Conservation (phyloP, 257 asterid species). For the Scutellaria galericulata region DNA sequence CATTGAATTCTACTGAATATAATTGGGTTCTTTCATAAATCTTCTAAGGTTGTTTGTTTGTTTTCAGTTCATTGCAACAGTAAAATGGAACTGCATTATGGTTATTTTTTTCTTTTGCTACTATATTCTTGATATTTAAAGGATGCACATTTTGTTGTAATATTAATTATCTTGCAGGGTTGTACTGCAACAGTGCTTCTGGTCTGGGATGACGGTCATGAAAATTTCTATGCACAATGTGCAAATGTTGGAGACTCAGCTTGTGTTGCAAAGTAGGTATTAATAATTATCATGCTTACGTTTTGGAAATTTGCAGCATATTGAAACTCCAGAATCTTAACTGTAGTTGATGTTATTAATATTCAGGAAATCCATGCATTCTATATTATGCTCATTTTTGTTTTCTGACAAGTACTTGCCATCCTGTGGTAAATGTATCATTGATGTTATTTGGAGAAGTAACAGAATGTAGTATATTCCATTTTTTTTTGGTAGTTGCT, state of each 20-base stretch:
- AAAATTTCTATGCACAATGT: constrained; percentile 77
- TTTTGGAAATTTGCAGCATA: constrained; percentile 28
- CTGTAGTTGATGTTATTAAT: not conserved
- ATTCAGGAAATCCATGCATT: not conserved
- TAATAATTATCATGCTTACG: constrained; percentile 29
- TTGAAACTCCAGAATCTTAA: constrained; percentile 6
- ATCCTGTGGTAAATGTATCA: not conserved
- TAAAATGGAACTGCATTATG: constrained; percentile 12
- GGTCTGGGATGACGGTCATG: constrained; percentile 76
- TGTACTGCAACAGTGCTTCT: constrained; percentile 96
- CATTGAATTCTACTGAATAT: constrained; percentile 18
- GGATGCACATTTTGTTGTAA: constrained; percentile 34
- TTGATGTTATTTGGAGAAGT: too few relatives aligned
- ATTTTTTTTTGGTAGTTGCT: too few relatives aligned
- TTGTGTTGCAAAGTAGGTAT: constrained; percentile 81
- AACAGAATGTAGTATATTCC: too few relatives aligned
- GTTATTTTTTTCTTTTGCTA: not conserved
- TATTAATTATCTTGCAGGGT: constrained; percentile 69
- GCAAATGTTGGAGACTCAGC: constrained; percentile 99
- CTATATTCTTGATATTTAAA: constrained; percentile 31
- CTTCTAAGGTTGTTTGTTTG: not conserved
- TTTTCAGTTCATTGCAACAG: constrained; percentile 2
- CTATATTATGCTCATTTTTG: not conserved
- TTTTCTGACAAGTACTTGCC: not conserved
- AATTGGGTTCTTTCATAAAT: constrained; percentile 5